A percentile compares a stretch with the other conserved stretches of the same genome.
Evolutionary conservation across 257 asterid species (phyloP).

Genomic region (Solanum sitiens): DNA sequence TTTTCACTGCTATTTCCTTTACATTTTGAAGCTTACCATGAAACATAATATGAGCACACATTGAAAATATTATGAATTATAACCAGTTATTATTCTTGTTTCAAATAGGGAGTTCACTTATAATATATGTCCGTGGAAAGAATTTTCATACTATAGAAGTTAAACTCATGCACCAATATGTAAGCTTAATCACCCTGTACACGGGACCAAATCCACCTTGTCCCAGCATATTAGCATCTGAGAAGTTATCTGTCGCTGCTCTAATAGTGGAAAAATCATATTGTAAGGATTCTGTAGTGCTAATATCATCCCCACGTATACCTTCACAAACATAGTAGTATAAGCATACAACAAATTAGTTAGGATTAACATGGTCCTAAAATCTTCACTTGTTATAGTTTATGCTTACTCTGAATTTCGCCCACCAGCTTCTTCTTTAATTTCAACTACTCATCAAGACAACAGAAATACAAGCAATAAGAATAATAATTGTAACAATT

Average conservation of each 20-base stretch:
- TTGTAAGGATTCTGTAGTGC: constrained; percentile 1
- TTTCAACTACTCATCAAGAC: not conserved
- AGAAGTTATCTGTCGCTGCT: constrained; percentile 7
- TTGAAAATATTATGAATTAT: not conserved
- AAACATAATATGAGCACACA: not conserved
- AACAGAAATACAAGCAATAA: not conserved
- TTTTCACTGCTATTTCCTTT: constrained; percentile 14
- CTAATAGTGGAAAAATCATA: constrained; percentile 8
- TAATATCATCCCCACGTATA: not conserved
- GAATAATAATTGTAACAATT: not conserved
- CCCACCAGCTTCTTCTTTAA: not conserved
- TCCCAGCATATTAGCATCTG: not conserved
- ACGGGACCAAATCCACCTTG: constrained; percentile 7
- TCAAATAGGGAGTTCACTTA: no score
- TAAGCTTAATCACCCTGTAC: not conserved
- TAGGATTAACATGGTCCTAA: not conserved
- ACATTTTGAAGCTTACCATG: constrained; percentile 14
- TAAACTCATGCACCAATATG: no score
- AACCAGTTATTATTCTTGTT: no score
- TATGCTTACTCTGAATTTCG: not conserved
- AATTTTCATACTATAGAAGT: no score
- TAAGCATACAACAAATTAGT: not conserved
- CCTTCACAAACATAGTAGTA: not conserved
- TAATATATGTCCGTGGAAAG: no score
- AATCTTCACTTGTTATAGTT: not conserved